A percentile compares a stretch with the other conserved stretches of the same genome.
Conservation (phyloP, 2,329 filamentous ascomycete species). For the Hymenoscyphus fructigenus region DNA sequence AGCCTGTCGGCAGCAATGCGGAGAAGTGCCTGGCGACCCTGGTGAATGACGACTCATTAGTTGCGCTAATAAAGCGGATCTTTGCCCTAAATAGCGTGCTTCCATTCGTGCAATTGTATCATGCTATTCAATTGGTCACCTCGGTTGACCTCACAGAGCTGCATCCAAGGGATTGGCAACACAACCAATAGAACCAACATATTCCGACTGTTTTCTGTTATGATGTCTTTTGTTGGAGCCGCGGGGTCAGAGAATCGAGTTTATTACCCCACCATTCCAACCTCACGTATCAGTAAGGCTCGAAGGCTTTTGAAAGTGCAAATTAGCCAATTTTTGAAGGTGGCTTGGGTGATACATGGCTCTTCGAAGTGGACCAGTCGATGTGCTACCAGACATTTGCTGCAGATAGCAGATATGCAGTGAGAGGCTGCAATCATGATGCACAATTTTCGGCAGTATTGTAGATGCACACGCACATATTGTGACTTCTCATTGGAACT, state of each 20-base stretch:
- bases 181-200: background rate
- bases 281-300: no score
- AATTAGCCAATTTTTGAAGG: no score
- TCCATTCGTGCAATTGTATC: background rate
- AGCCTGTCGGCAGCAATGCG: background rate
- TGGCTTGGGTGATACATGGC: background rate
- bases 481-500: background rate
- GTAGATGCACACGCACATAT: background rate
- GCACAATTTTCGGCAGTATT: background rate
- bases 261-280: background rate
- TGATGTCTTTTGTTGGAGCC: background rate
- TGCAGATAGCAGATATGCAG: no score
- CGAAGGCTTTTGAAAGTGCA: no score
- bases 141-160: background rate
- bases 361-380: background rate
- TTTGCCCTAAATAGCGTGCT: background rate
- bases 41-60: constrained; percentile 1
- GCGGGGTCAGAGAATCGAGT: background rate
- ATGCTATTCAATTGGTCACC: background rate
- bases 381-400: background rate
- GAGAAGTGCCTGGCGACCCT: background rate
- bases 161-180: background rate
- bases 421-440: background rate
- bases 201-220: background rate
- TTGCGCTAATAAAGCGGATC: background rate